Base-by-base conservation (phyloP, 2,329 filamentous ascomycete species). In the Zasmidium cellare region DNA sequence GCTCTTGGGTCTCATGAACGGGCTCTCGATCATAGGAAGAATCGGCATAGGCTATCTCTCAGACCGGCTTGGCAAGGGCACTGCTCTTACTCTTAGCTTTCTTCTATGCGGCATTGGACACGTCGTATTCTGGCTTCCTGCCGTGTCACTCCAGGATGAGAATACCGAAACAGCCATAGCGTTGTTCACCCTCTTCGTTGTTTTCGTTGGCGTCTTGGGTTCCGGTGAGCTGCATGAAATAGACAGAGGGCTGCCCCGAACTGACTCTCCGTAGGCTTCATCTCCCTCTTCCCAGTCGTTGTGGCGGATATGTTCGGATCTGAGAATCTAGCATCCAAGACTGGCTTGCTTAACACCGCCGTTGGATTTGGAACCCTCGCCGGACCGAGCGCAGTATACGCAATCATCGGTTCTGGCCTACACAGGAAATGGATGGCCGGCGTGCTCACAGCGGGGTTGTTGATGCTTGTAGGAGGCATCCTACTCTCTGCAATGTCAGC, bases 1-100 rank as follows among this genome's bases (percentile, higher is more conserved):
- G 53, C 24, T 56, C 45, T 46, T 56, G 16, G 53, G 35, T n/a
- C 35, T 56, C 18, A 56, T 56, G 53, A 56, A 56, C 18, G 46
- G 46, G 3, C 35, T 50, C 3, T 56, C 53, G 7, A 46, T 56
- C 35, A 22, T 55, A 9, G 53, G 53, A 18, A 38, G 53, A 35
- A 20, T 56, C 14, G 46, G 46, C n/a, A 50, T 56, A 24, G 46
- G 46, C 3, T 51, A 35, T 25, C 49, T 56, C 11, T 20, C 46
- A 2, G 53, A 56, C 41, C 28, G 53, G 35, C 11, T 50, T 51
- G 53, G 53, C 18, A 56, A 56, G 46, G 16, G 23, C 22, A 44
- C 22, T 14, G 53, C 46, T 2, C 20, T 56, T 1, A 49, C 53
- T 12, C 18, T 46, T n/a, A 51, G 53, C 35, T 56, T 56, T 14